Base-by-base conservation (phyloP, 805 yeast genomes). In the Candida takata region DNA sequence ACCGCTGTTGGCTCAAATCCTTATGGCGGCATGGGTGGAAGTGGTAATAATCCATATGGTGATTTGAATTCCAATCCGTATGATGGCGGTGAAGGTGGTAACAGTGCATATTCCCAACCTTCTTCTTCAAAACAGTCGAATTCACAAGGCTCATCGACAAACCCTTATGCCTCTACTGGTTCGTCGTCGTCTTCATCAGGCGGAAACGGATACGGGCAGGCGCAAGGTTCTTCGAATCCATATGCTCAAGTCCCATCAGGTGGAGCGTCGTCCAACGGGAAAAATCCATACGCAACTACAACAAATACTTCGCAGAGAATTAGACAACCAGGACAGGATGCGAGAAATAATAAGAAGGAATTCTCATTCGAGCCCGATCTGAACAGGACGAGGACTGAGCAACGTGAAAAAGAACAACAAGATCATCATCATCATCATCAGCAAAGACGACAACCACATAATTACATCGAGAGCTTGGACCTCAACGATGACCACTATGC, bases 291-390 rank as follows among this genome's bases (percentile, higher is more conserved):
- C 16, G 28, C 28, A 12, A 26, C 10, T 11, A 12, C 26, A n/a
- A 16, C 20, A 10, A 31, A 31, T 13, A 24, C 29, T 3, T 31
- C 34, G 12, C 34, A 31, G 15, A 31, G 34, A 25, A 31, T 31
- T 11, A 16, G 58, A 42, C 35, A 53, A 43, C 29, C 51, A 36
- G 38, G 54, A 38, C 11, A 54, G 37, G 37, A 50, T 34, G 24
- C 37, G 34, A 8, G 13, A 15, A 21, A 15, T n/a, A 34, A 32
- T n/a, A 27, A 30, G 25, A 21, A 27, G 15, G 32, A 34, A 13
- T 42, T 42, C 31, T 33, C 34, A 8, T 43, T 36, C 26, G 45
- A 36, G 20, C 41, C 43, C 15, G 43, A 27, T 3, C 16, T 36
- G 16, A 38, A 41, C 19, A 28, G 14, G 19, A 33, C 37, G 4